Conservation (phyloP, 805 yeast genomes). For the Saturnispora sanitii region DNA sequence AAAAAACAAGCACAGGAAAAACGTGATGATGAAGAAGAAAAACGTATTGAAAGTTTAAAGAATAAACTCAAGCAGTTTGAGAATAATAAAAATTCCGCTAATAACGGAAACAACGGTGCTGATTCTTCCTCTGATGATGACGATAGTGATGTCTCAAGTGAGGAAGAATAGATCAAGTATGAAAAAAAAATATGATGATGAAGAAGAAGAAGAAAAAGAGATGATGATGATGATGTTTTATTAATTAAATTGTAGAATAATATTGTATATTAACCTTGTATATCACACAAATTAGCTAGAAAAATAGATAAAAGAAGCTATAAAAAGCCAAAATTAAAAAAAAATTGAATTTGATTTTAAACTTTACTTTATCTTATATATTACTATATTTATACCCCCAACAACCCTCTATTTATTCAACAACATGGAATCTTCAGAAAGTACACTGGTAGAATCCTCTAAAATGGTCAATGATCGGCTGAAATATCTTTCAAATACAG, state of each 20-base stretch:
- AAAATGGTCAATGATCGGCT: too few species aligned
- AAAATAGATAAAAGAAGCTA: slow-evolving; percentile 16
- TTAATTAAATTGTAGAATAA: slow-evolving; percentile 8
- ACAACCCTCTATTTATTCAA: too few species aligned
- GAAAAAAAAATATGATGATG: too few species aligned
- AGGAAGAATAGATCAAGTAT: slow-evolving; percentile 21
- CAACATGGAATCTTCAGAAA: too few species aligned
- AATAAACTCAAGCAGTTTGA: slow-evolving; percentile 69
- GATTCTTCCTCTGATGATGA: slow-evolving; percentile 71
- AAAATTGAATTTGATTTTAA: neutral
- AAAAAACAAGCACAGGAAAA: slow-evolving; percentile 25
- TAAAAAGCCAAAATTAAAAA: neutral
- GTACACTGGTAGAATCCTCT: too few species aligned
- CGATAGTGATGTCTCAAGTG: slow-evolving; percentile 25
- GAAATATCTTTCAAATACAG: neutral
- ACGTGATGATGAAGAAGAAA: slow-evolving; percentile 52
- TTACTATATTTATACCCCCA: too few species aligned
- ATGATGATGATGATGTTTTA: slow-evolving; percentile 5
- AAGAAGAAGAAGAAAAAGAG: too few species aligned
- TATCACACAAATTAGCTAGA: slow-evolving; percentile 26
- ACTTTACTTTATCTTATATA: too few species aligned
- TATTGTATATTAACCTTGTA: slow-evolving; percentile 9
- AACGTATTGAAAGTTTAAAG: slow-evolving; percentile 64
- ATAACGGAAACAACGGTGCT: slow-evolving; percentile 7
- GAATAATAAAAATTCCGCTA: slow-evolving; percentile 28